These are phyloP conservation scores for Peronosclerospora sorghi DNA, from an alignment of 352 stramenopile species.

Conservation along the genomic window DNA sequence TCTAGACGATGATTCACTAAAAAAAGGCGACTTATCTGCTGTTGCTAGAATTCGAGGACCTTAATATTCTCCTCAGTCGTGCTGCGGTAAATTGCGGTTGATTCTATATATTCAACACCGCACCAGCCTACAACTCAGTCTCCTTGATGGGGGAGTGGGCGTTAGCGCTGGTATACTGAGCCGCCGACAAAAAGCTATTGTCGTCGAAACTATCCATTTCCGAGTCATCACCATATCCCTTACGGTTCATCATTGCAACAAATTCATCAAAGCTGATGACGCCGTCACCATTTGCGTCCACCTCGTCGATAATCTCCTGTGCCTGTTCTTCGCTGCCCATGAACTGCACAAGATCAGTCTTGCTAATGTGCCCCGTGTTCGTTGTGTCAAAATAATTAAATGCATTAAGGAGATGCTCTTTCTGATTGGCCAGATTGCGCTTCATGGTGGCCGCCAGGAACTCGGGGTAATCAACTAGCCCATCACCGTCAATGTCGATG, in stretches of 20 bases:
- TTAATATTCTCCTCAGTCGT: neutral
- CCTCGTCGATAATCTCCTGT: conserved; percentile 86
- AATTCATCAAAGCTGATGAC: conserved; percentile 92
- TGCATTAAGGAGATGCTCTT: conserved; percentile 81
- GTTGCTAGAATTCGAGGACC: neutral
- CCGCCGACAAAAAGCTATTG: conserved; percentile 37
- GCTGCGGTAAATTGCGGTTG: conserved; percentile 8
- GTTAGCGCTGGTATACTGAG: conserved; percentile 21
- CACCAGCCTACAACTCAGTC: conserved; percentile 49
- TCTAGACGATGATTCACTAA: neutral
- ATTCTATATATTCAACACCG: conserved; percentile 4
- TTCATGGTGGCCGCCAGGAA: conserved; percentile 90
- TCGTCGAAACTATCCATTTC: conserved; percentile 55
- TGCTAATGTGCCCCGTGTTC: conserved; percentile 77
- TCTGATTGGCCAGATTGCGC: conserved; percentile 74
- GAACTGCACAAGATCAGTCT: conserved; percentile 84
- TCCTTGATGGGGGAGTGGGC: conserved; percentile 38
- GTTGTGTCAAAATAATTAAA: conserved; percentile 89
- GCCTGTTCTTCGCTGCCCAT: conserved; percentile 89
- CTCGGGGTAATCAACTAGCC: conserved; percentile 83
- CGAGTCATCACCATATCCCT: conserved; percentile 71
- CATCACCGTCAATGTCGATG: conserved; percentile 86
- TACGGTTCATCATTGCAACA: conserved; percentile 82
- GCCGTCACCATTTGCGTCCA: conserved; percentile 86
- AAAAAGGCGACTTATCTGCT: conserved; percentile 5